Evolutionary conservation across 2,329 filamentous ascomycete species (phyloP), one percentile per base, ranked within the genome.

Genomic region (Colletotrichum theobromicola): DNA sequence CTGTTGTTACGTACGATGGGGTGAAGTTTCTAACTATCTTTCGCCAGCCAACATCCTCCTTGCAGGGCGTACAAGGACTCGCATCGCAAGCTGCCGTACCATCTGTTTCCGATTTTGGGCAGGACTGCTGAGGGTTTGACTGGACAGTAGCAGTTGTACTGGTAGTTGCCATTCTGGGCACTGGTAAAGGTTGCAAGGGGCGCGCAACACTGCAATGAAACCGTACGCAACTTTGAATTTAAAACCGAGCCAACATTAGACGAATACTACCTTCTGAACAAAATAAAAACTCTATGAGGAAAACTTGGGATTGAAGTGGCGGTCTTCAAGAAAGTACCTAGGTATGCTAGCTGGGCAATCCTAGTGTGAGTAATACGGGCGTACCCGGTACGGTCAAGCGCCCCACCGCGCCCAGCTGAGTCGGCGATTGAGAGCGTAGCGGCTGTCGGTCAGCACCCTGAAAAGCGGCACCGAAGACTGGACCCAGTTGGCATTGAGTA

Each of bases 1-100:
- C 67, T 35, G 7, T 24, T 26, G 18, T 34, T 13, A 82, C 87
- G 79, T 81, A 89, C 87, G 88, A 90, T 35, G 89, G 89, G 34
- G 87, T 89, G 77, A 90, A 90, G 78, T 90, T 88, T 70, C 87
- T 85, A 50, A 89, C 83, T 37, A 89, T 83, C 74, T 84, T 84
- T 71, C 86, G 79, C 85, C 86, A 88, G 5, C 85, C 85, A 24
- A 79, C 79, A 28, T 82, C 81, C 34, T 85, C 80, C 68, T 83
- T 82, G 67, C 81, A 82, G 7, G 79, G 79, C 53, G 34, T 50
- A 18, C 60, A 50, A 2, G 60, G 9, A 46, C 42, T 12, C 24
- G 42, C 18, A 9, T 26, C 26, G 34, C 24, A 15, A 30, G 30
- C 37, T 7, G 24, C 8, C n/a, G 4, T 26, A 35, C 26, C 30